phyloP scores from a whole-genome alignment of 1,284 basidiomycete genomes.

The Rhodotorula sp. region DNA sequence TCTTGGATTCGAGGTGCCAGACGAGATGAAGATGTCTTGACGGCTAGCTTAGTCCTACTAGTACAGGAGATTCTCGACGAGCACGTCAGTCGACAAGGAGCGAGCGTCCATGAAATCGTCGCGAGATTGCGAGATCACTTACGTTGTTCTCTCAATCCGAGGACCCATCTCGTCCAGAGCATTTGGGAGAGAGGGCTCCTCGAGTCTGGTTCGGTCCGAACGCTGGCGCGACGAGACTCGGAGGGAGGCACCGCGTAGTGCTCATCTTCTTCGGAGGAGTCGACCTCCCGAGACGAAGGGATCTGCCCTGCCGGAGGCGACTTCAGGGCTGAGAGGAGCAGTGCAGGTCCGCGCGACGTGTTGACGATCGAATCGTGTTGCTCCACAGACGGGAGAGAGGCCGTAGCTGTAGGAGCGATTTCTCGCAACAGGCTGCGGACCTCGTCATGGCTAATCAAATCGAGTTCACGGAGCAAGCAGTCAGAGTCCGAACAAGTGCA shows the following conservation, averaged over 20 bases:
- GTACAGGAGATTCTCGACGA: background rate
- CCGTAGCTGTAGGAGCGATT: too few relatives aligned
- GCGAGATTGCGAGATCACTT: too few relatives aligned
- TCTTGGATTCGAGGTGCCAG: too few relatives aligned
- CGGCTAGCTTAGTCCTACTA: too few relatives aligned
- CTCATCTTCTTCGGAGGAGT: background rate
- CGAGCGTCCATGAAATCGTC: too few relatives aligned
- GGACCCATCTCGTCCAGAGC: conserved; percentile 91
- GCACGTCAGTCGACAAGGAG: background rate
- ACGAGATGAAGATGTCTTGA: too few relatives aligned
- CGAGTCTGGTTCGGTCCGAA: conserved; percentile 37
- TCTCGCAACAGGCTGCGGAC: too few relatives aligned
- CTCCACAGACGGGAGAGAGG: too few relatives aligned
- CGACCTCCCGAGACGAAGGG: too few relatives aligned
- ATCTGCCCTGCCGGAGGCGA: background rate
- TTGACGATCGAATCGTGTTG: conserved; percentile 18
- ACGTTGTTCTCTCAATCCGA: conserved; percentile 63
- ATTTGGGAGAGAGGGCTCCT: conserved; percentile 80
- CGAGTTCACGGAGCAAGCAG: too few relatives aligned
- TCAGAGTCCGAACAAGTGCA: too few relatives aligned
- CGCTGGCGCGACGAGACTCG: background rate
- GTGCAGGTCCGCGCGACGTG: conserved; percentile 32
- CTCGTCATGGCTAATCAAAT: too few relatives aligned
- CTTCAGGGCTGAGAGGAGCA: conserved; percentile 27
- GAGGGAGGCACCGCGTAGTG: conserved; percentile 56